phyloP scores from a whole-genome alignment of 768 basidiomycete species.

The Exidia glandulosa region DNA sequence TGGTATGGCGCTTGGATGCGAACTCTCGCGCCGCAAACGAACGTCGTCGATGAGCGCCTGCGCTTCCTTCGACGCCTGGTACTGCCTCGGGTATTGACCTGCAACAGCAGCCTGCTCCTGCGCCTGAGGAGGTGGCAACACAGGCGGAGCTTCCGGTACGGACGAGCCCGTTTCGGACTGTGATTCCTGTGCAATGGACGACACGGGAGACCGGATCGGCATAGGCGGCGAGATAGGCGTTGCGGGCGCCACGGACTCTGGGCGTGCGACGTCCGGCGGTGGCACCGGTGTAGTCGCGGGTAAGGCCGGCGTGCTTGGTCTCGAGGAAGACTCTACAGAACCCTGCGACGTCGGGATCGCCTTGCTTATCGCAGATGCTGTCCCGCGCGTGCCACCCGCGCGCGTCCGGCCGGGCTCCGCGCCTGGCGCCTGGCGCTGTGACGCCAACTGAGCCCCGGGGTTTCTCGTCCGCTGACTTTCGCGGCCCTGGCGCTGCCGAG shows the following conservation, averaged over 20 bases:
- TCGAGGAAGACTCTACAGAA: conserved; percentile 41
- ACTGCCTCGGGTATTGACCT: conserved; percentile 39
- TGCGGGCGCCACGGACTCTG: not conserved
- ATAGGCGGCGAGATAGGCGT: not conserved
- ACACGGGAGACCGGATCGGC: conserved; percentile 1
- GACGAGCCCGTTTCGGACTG: not conserved
- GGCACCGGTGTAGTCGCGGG: conserved; percentile 15
- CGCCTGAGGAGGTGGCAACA: not conserved
- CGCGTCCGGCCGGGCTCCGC: conserved; percentile 29
- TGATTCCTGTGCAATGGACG: conserved; percentile 3
- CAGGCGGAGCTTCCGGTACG: not conserved
- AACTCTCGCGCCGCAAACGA: conserved; percentile 54
- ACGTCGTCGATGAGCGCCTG: conserved; percentile 79
- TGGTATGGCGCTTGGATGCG: conserved; percentile 19
- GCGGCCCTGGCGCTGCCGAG: not conserved
- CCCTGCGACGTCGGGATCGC: conserved; percentile 40
- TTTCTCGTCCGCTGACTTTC: not conserved
- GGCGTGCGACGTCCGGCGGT: too few relatives aligned
- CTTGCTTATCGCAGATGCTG: conserved; percentile 16
- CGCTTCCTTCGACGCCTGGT: conserved; percentile 81
- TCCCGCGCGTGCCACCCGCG: conserved; percentile 31
- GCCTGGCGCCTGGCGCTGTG: conserved; percentile 10
- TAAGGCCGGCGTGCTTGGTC: conserved; percentile 44
- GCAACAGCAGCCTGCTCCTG: conserved; percentile 16
- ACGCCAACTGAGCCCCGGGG: conserved; percentile 6